Evolutionary conservation across 2,329 filamentous ascomycete genomes (phyloP), one percentile per base, ranked within the genome.

Genomic region (Chaetothyriales sp.): DNA sequence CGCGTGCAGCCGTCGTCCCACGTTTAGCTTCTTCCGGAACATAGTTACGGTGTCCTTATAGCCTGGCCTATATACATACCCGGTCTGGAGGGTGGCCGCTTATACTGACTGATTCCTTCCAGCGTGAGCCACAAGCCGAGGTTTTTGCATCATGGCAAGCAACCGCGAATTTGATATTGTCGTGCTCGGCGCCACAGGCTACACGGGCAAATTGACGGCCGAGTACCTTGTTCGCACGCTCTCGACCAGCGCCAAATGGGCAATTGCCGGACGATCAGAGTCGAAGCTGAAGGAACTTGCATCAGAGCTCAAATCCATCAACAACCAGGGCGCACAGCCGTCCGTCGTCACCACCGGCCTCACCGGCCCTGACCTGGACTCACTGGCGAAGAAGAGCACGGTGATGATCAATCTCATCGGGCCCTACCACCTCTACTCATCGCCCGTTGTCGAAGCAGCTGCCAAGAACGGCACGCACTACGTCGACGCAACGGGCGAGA

Each of bases 221-320:
- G 82, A 94, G 65, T 80, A 90, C 67, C 83, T 94, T 61, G 74
- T 80, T 49, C 75, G 74, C 10, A 70, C 78, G 57, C 72, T 88
- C 1, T 84, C 88, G 0, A 85, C 83, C 15, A 77, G 86, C 64
- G 67, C 94, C 54, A 87, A 80, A 71, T 95, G 89, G 89, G 89
- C 86, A 9, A 73, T 95, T 51, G 86, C 88, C 46, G 89, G 89
- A 28, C 84, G 89, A 22, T 89, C 86, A n/a, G 71, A 76, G 47
- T 71, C 74, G 47, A 95, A 95, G 67, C 76, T 97, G 4, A 77
- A 84, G 58, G 69, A 70, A 43, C 68, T 95, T 9, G 79, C 81
- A 6, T 72, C 80, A 49, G 80, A 86, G 51, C 76, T 89, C 64
- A 80, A 81, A 61, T 65, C 70, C 52, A 62, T 85, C 53, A 85